Conservation (phyloP, 305 asterid species). For the Fraxinus angustifolia region DNA sequence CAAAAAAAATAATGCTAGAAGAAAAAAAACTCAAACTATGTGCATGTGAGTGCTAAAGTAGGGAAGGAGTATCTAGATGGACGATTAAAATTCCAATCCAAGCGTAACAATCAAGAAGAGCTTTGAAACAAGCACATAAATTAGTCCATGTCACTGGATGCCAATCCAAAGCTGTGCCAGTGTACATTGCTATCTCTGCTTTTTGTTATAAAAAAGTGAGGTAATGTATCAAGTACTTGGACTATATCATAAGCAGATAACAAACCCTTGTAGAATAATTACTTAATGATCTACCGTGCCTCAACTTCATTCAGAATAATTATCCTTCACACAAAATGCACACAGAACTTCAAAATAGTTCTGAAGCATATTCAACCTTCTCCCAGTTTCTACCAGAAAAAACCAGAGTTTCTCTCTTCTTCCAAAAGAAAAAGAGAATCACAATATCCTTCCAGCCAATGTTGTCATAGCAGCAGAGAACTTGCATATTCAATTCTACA, state of each 20-base stretch:
- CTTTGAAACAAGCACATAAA: conserved; percentile 8
- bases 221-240: background rate
- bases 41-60: background rate
- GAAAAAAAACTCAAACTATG: background rate
- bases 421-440: background rate
- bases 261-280: conserved; percentile 4
- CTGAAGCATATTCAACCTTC: background rate
- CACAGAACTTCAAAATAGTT: conserved; percentile 7
- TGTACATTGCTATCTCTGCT: conserved; percentile 6
- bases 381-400: conserved; percentile 7
- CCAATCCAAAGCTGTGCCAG: conserved; percentile 15
- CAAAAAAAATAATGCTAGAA: background rate
- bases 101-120: conserved; percentile 8
- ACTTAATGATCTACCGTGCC: background rate
- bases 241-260: conserved; percentile 6
- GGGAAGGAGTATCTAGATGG: background rate
- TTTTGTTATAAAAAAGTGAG: conserved; percentile 6
- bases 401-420: conserved; percentile 1
- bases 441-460: background rate
- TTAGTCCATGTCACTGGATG: background rate
- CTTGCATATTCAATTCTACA: conserved; percentile 3
- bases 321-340: background rate
- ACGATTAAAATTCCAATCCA: conserved; percentile 8
- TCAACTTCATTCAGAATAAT: background rate
- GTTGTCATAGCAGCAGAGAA: conserved; percentile 5